phyloP scores from a whole-genome alignment of 2,329 filamentous ascomycete genomes.

The Ascochyta viciae-villosae region DNA sequence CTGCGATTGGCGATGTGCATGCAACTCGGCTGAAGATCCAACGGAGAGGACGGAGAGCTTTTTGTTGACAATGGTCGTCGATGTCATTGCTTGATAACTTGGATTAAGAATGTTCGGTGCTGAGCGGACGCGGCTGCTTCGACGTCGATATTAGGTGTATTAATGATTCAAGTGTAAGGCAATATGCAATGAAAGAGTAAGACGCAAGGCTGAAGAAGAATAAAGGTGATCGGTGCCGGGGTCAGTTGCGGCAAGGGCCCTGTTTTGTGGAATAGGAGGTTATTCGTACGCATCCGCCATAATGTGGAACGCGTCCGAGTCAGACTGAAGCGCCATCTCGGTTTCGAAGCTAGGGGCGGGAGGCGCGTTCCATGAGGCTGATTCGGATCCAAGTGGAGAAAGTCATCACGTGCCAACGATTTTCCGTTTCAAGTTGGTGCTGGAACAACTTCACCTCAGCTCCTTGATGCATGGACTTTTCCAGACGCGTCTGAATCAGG shows the following conservation, averaged over 20 bases:
- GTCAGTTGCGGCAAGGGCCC: neutral
- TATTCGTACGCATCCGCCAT: constrained; percentile 7
- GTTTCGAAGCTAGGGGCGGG: constrained; percentile 10
- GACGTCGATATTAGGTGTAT: constrained; percentile 6
- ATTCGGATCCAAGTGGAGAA: constrained; percentile 10
- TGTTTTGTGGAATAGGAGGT: constrained; percentile 11
- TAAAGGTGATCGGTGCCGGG: neutral
- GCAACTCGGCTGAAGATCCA: constrained; percentile 35
- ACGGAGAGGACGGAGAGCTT: constrained; percentile 22
- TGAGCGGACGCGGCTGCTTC: neutral
- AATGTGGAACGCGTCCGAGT: constrained; percentile 14
- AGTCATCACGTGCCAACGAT: constrained; percentile 7
- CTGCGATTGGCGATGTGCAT: constrained; percentile 41
- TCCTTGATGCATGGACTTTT: constrained; percentile 9
- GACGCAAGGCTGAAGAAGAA: neutral
- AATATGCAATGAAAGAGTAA: neutral
- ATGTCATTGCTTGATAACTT: constrained; percentile 3
- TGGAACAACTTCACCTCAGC: constrained; percentile 9
- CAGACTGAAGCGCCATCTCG: constrained; percentile 10
- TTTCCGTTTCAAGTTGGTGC: constrained; percentile 12
- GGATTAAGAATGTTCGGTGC: neutral
- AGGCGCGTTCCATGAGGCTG: constrained; percentile 8
- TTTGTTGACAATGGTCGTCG: constrained; percentile 12
- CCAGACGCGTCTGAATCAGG: constrained; percentile 6
- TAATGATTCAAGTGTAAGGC: neutral